Evolutionary conservation across 176 grass and related monocot genomes (phyloP).

Genomic region (Aegilops bicornis): DNA sequence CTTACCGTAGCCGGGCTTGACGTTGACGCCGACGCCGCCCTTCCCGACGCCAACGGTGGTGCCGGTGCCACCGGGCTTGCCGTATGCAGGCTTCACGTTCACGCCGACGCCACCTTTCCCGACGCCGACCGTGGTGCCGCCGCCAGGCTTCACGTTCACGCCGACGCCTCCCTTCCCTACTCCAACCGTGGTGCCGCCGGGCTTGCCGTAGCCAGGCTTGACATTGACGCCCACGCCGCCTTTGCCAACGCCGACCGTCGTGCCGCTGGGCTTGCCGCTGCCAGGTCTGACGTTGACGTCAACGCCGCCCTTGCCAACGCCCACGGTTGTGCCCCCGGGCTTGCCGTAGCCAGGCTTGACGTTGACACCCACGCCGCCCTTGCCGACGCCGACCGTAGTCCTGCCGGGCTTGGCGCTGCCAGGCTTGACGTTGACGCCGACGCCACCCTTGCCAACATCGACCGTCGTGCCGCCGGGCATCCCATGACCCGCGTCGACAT

Average conservation of each 20-base stretch:
- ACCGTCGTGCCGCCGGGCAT: conserved; percentile 43
- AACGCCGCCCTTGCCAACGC: conserved; percentile 49
- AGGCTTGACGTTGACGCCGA: conserved; percentile 38
- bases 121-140: conserved; percentile 32
- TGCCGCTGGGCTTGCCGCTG: conserved; percentile 29
- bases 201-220: conserved; percentile 40
- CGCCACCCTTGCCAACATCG: conserved; percentile 37
- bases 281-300: conserved; percentile 45
- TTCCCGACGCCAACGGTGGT: conserved; percentile 20
- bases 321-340: conserved; percentile 37
- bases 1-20: conserved; percentile 39
- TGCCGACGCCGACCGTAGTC: conserved; percentile 30
- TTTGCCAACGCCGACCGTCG: conserved; percentile 11
- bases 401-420: conserved; percentile 27
- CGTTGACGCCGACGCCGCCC: conserved; percentile 32
- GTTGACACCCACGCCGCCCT: conserved; percentile 25
- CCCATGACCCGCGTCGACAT: conserved; percentile 45
- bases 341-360: conserved; percentile 37
- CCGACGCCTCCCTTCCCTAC: conserved; percentile 21
- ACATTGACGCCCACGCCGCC: conserved; percentile 37
- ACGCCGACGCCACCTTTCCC: conserved; percentile 38
- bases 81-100: conserved; percentile 16
- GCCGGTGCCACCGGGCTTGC: conserved; percentile 42
- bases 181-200: conserved; percentile 40
- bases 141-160: conserved; percentile 36